Percentiles rank a stretch among this genome's conserved stretches.
Evolutionary conservation across 2,329 filamentous ascomycete species (phyloP).

Genomic region (Fusarium denticulatum): DNA sequence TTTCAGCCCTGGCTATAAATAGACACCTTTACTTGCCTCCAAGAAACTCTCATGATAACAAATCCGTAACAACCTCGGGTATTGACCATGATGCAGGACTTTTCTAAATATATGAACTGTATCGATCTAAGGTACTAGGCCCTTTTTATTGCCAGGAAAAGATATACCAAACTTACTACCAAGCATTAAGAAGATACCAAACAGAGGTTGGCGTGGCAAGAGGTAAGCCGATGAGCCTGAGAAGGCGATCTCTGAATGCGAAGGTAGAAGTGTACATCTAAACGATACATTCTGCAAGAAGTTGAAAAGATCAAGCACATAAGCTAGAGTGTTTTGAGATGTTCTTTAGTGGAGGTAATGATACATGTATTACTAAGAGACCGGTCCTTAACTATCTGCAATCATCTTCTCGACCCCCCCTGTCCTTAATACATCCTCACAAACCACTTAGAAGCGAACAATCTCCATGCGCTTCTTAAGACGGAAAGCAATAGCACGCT

Average conservation of each 20-base stretch:
- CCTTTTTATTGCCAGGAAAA: accelerated
- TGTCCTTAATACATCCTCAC: accelerated
- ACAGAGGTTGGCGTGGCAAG: accelerated
- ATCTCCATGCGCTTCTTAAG: constrained; percentile 52
- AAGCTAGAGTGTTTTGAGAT: accelerated
- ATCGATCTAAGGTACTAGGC: too few relatives aligned
- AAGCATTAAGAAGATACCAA: accelerated
- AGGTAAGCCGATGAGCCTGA: accelerated
- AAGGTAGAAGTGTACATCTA: background rate
- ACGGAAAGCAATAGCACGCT: constrained; percentile 68
- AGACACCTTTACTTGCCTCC: background rate
- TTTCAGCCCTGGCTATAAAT: background rate
- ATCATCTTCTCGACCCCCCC: background rate
- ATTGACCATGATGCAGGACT: accelerated
- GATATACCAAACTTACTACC: too few relatives aligned
- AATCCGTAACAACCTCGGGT: background rate
- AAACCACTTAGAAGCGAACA: constrained; percentile 13
- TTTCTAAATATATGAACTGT: accelerated
- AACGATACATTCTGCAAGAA: background rate
- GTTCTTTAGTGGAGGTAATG: too few relatives aligned
- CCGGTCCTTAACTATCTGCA: accelerated
- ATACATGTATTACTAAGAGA: background rate
- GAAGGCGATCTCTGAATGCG: accelerated
- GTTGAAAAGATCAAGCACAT: background rate
- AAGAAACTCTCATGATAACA: accelerated